Conservation (phyloP, 208 protist genomes). For the Trypanosoma melophagium region DNA sequence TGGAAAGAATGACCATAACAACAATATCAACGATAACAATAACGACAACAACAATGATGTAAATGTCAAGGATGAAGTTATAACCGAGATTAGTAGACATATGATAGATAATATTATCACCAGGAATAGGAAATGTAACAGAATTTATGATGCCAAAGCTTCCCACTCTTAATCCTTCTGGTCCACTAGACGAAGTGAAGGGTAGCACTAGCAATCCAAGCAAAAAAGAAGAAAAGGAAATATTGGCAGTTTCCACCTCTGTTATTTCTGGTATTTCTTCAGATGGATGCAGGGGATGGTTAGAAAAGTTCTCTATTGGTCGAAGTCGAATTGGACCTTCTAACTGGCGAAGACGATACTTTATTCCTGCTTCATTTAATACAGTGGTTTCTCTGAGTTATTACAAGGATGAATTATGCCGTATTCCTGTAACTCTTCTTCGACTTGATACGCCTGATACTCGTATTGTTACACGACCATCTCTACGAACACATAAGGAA, state of each 20-base stretch:
- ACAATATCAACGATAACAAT: background rate
- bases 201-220: constrained; percentile 20
- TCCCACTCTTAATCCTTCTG: background rate
- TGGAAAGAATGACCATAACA: background rate
- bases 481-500: constrained; percentile 55
- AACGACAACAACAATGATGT: background rate
- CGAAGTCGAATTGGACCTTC: constrained; percentile 33
- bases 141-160: constrained; percentile 14
- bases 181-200: background rate
- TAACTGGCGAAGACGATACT: constrained; percentile 63
- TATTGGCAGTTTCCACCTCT: constrained; percentile 10
- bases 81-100: no score
- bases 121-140: constrained; percentile 7
- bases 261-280: constrained; percentile 6
- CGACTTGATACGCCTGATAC: constrained; percentile 43
- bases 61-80: background rate
- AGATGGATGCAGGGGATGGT: constrained; percentile 49
- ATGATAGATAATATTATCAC: no score
- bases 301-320: constrained; percentile 66
- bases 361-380: constrained; percentile 48
- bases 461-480: constrained; percentile 53
- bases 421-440: constrained; percentile 41
- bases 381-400: constrained; percentile 45
- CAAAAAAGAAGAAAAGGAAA: constrained; percentile 6
- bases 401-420: constrained; percentile 57